Evolutionary conservation across 2,329 filamentous ascomycete species (phyloP), one percentile per base, ranked within the genome.

Genomic region (Emmonsiellopsis sp.): DNA sequence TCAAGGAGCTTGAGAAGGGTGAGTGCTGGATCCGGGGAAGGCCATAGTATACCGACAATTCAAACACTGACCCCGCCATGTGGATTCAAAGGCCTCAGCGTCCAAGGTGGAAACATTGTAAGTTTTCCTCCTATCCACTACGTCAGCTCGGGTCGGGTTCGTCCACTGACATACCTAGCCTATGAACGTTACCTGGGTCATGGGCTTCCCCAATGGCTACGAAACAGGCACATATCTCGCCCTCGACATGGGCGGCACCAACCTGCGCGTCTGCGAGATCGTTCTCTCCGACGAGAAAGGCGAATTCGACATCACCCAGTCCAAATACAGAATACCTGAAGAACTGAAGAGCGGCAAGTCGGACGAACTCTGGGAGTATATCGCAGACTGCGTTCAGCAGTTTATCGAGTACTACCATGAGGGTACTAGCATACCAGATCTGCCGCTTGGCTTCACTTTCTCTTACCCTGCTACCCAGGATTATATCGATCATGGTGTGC

Each of bases 141-240:
- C n/a, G n/a, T n/a, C n/a, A n/a, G n/a, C n/a, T n/a, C n/a, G n/a
- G n/a, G n/a, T n/a, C 7, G 40, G 1, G 11, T 26, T 20, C 20
- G 7, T 16, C 42, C 48, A 44, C 53, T 55, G 48, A 62, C 58
- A 55, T 54, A 61, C 60, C 59, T 62, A 95, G 89, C 91, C 92
- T 56, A 96, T 97, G 92, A 96, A 96, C 74, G 87, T 92, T 55
- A 95, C 91, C 53, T 96, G 92, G 92, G 90, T 94, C 58, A 90
- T 95, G 83, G 82, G 82, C 46, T 89, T 89, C 70, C 92, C 92
- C 20, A 86, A 86, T 67, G 92, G 92, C 59, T 72, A 91, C 60
- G 92, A 96, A 72, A 87, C 84, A 7, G 92, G 92, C 57, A 93
- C 86, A 11, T 95, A 84, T 70, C 78, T 97, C 40, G 90, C 92